phyloP scores from a whole-genome alignment of 495 filamentous ascomycete species.

The Amniculicola lignicola region DNA sequence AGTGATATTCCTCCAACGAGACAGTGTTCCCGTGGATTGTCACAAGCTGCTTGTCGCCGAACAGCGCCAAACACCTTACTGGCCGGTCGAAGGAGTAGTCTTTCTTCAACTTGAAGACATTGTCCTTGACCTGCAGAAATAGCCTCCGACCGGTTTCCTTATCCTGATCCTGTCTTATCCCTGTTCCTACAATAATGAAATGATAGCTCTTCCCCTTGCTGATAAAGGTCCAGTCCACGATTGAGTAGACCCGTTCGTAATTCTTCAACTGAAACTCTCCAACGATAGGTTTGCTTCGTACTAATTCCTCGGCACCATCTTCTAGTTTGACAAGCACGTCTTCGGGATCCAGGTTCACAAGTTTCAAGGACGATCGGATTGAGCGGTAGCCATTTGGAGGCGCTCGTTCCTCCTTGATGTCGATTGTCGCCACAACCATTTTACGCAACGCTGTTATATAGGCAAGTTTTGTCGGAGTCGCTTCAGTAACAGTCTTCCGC shows the following conservation, averaged over 20 bases:
- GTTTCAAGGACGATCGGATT: slow-evolving; percentile 11
- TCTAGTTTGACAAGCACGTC: slow-evolving; percentile 7
- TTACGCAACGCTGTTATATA: slow-evolving; percentile 52
- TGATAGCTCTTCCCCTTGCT: slow-evolving; percentile 17
- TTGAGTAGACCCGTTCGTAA: slow-evolving; percentile 29
- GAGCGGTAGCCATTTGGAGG: slow-evolving; percentile 19
- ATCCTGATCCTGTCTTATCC: slow-evolving; percentile 10
- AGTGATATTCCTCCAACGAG: slow-evolving; percentile 9
- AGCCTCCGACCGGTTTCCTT: slow-evolving; percentile 23
- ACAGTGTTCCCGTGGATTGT: slow-evolving; percentile 3
- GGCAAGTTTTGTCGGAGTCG: slow-evolving; percentile 53
- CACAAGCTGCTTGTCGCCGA: slow-evolving; percentile 4
- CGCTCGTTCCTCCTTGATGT: slow-evolving; percentile 37
- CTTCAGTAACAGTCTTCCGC: slow-evolving; percentile 48
- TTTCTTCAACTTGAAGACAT: slow-evolving; percentile 6
- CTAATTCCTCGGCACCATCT: slow-evolving; percentile 5
- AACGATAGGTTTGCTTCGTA: slow-evolving; percentile 1
- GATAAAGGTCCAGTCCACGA: slow-evolving; percentile 32
- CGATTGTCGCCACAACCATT: slow-evolving; percentile 52
- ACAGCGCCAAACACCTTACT: slow-evolving; percentile 18
- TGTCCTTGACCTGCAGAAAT: slow-evolving; percentile 18
- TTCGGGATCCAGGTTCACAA: slow-evolving; percentile 8
- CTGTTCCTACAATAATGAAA: slow-evolving; percentile 32
- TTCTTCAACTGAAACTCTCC: slow-evolving; percentile 16
- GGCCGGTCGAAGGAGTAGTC: slow-evolving; percentile 11